Percentiles rank a stretch among this genome's conserved stretches.
Evolutionary conservation across 225 moss, liverwort and hornwort species (phyloP).

Genomic region (Marchantia polymorpha): DNA sequence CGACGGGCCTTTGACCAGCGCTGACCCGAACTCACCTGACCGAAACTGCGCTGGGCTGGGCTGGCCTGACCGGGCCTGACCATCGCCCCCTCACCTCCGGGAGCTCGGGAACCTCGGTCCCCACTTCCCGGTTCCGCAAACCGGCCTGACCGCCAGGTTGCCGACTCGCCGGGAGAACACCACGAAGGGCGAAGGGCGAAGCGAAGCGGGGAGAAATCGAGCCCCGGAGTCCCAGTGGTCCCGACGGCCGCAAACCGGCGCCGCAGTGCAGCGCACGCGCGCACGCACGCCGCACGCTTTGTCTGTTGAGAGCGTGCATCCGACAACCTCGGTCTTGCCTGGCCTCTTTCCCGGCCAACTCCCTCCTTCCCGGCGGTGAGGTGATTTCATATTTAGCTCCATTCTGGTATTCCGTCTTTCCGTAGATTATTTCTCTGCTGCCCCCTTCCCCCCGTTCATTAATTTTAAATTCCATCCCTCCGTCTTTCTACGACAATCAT

Average conservation of each 20-base stretch:
- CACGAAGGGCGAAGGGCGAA: not conserved
- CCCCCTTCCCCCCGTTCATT: not conserved
- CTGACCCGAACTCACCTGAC: not conserved
- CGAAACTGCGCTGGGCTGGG: not conserved
- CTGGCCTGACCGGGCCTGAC: not conserved
- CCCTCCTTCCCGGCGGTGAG: not conserved
- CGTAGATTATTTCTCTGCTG: not conserved
- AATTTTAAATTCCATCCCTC: not conserved
- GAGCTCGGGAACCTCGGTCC: not conserved
- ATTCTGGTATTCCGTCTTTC: not conserved
- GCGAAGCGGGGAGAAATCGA: not conserved
- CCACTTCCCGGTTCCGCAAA: not conserved
- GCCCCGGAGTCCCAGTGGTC: not conserved
- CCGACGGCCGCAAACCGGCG: conserved; percentile 19
- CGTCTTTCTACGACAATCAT: not conserved
- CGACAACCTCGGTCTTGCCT: conserved; percentile 6
- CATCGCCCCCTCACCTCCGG: not conserved
- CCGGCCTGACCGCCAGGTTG: not conserved
- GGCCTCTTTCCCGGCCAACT: conserved; percentile 3
- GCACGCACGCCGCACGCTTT: conserved; percentile 11
- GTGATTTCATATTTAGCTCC: not conserved
- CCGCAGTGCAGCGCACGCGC: conserved; percentile 16
- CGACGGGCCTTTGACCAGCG: conserved; percentile 3
- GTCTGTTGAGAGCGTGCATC: conserved; percentile 17
- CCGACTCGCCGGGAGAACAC: not conserved